Evolutionary conservation across 202 grass and related monocot genomes (phyloP), one percentile per base, ranked within the genome.

Genomic region (Alloteropsis angusta): DNA sequence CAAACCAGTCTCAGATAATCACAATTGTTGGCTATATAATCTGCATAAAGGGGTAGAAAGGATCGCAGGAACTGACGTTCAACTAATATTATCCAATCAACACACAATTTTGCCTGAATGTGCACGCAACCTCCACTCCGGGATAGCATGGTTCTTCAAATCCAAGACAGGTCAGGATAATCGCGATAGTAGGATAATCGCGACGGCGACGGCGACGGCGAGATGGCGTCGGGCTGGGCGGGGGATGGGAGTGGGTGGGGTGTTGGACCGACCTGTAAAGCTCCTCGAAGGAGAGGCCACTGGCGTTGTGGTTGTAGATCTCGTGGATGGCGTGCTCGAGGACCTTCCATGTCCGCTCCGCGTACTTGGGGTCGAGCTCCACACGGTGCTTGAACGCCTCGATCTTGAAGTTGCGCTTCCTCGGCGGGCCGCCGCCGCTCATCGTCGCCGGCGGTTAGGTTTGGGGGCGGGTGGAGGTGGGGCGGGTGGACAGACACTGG

Each of bases 291-390:
- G 89, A 92, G 77, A 97, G 94, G 48, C 89, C 90, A 46, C 91
- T 94, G 55, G 94, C 94, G 94, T 97, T 97, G 82, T 92, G 91
- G 82, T 94, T 97, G 80, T 97, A 97, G 80, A 97, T 97, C 91
- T 97, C 94, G 76, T 94, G 88, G 85, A 97, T 97, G 61, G 94
- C 94, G 72, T 97, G 88, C 75, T 93, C 94, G 35, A 97, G 72
- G 52, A 97, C 73, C 76, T 93, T 97, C 94, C 91, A 97, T 63
- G 94, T 97, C 71, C 84, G 87, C 82, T 97, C 94, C 72, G 91
- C 87, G 87, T 94, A 97, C 89, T 94, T 97, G 73, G 94, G 94
- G 83, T 97, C 91, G 64, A 94, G 84, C 80, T 97, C 94, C 28
- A 97, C 91, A 44, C 90, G 91, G 58, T 90, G 74, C 89, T 94